Percentiles rank a stretch among this genome's conserved stretches.
Conservation (phyloP, 2,329 filamentous ascomycete species). For the Ophiosphaerella narmari region DNA sequence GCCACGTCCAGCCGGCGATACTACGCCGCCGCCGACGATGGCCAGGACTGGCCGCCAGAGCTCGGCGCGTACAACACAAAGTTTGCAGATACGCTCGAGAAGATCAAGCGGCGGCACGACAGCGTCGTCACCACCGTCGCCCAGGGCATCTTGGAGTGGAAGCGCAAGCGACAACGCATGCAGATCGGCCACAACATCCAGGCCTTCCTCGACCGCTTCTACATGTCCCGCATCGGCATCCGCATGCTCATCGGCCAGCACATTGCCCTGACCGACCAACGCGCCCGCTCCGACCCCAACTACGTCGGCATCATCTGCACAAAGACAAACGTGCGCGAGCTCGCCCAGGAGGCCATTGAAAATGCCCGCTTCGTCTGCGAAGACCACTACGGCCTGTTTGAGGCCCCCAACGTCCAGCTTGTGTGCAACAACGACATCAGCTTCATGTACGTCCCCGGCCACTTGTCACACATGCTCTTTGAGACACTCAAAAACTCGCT, state of each 20-base stretch:
- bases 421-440: constrained; percentile 92
- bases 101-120: constrained; percentile 95
- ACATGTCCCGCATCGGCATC: constrained; percentile 99
- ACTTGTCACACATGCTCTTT: constrained; percentile 98
- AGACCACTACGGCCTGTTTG: constrained; percentile 96
- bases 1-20: constrained; percentile 68
- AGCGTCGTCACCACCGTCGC: constrained; percentile 97
- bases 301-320: constrained; percentile 99
- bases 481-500: constrained; percentile 98
- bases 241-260: constrained; percentile 99
- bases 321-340: constrained; percentile 92
- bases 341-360: constrained; percentile 96
- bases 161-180: constrained; percentile 93
- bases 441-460: constrained; percentile 99
- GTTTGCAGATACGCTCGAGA: constrained; percentile 86
- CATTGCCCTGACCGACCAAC: constrained; percentile 94
- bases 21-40: constrained; percentile 89
- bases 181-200: constrained; percentile 98
- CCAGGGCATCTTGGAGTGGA: constrained; percentile 97
- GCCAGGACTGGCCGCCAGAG: constrained; percentile 88
- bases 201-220: constrained; percentile 96
- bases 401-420: constrained; percentile 94
- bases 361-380: constrained; percentile 99
- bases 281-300: constrained; percentile 82
- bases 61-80: constrained; percentile 91